phyloP scores from a whole-genome alignment of 2,329 filamentous ascomycete species.

The Colletotrichum cuscutae region DNA sequence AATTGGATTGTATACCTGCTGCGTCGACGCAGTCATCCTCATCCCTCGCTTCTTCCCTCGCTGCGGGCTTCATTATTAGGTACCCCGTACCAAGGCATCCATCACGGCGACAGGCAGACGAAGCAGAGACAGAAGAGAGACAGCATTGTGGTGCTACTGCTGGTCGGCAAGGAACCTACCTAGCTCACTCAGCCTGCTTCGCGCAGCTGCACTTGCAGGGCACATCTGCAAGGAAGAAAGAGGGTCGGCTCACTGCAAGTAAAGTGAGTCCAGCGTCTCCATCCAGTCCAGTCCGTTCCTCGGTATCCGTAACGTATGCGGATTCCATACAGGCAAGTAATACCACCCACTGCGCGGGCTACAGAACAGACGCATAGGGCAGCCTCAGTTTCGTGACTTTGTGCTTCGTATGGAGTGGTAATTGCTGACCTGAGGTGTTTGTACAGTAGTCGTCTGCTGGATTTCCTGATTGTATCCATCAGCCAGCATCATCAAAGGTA shows the following conservation, averaged over 20 bases:
- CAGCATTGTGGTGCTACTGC: neutral
- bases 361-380: neutral
- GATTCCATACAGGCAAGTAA: neutral
- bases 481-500: neutral
- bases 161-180: neutral
- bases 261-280: slow-evolving; percentile 7
- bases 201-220: slow-evolving; percentile 32
- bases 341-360: neutral
- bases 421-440: neutral
- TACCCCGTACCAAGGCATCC: neutral
- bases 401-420: too few relatives aligned
- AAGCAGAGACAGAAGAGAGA: neutral
- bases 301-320: neutral
- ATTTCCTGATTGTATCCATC: neutral
- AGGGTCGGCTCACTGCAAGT: slow-evolving; percentile 27
- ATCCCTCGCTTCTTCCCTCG: neutral
- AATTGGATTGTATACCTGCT: neutral
- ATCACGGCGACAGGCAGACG: neutral
- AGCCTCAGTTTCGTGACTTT: neutral
- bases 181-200: slow-evolving; percentile 17
- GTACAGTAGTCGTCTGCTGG: neutral
- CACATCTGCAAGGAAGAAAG: slow-evolving; percentile 35
- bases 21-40: neutral
- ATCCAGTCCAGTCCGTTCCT: neutral
- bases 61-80: neutral